These are phyloP conservation scores for Mimosa bimucronata DNA, from an alignment of 306 rosid species.

Conservation along the genomic window DNA sequence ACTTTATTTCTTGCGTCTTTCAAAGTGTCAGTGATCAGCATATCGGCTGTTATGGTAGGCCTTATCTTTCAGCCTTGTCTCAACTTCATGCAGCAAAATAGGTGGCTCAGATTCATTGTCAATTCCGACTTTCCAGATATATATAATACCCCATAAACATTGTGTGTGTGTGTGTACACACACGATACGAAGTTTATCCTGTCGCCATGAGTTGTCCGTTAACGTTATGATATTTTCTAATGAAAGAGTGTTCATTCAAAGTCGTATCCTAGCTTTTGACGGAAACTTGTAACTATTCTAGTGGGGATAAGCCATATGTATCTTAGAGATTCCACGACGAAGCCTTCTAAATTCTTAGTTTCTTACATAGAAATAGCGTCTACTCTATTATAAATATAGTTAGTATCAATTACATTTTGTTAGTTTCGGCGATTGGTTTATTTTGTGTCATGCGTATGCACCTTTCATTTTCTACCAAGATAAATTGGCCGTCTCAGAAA, in stretches of 20 bases:
- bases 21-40: slow-evolving; percentile 47
- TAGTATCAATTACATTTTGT: not conserved
- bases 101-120: slow-evolving; percentile 54
- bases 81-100: slow-evolving; percentile 49
- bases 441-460: not conserved
- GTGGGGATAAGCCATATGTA: not conserved
- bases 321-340: not conserved
- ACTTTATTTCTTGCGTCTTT: slow-evolving; percentile 48
- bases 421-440: not conserved
- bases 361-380: not conserved
- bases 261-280: not conserved
- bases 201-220: slow-evolving; percentile 32
- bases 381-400: not conserved
- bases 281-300: not conserved
- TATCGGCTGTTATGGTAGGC: slow-evolving; percentile 44
- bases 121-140: slow-evolving; percentile 49
- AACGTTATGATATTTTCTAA: not conserved
- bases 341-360: not conserved
- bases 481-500: not conserved
- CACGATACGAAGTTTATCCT: not conserved
- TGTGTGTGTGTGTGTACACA: no score
- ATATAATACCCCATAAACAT: not conserved
- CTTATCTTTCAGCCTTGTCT: slow-evolving; percentile 49
- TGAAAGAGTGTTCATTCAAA: slow-evolving; percentile 1
- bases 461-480: not conserved